Evolutionary conservation across 176 grass and related monocot species (phyloP).

Genomic region (Aegilops sharonensis): DNA sequence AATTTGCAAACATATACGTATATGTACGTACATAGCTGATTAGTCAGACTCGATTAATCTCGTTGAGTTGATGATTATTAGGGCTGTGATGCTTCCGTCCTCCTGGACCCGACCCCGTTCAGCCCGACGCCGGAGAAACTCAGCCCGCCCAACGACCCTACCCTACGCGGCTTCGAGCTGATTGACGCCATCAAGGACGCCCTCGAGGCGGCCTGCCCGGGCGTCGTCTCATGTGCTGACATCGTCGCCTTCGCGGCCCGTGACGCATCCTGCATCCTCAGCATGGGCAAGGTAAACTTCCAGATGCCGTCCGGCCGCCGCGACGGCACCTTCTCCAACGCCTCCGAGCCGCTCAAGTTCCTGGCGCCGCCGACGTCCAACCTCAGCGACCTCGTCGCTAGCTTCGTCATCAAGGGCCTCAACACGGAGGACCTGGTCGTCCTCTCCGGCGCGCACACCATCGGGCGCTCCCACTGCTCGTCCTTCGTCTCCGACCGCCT

Average conservation of each 20-base stretch:
- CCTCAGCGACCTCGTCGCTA: too few relatives aligned
- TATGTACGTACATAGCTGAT: too few relatives aligned
- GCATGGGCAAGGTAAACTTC: neutral
- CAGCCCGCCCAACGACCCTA: too few relatives aligned
- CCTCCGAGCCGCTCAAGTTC: too few relatives aligned
- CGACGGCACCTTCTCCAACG: neutral
- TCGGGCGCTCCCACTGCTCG: constrained; percentile 25
- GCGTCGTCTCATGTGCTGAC: neutral
- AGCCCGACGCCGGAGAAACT: neutral
- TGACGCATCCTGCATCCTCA: neutral
- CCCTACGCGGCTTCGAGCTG: neutral
- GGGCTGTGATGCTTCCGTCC: neutral
- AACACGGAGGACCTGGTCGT: neutral
- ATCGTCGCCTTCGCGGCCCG: neutral
- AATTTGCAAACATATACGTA: neutral
- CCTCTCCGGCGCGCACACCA: neutral
- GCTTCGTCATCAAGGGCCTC: constrained; percentile 21
- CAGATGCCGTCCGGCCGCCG: neutral
- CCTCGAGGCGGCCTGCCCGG: neutral
- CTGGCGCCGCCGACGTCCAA: too few relatives aligned
- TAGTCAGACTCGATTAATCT: too few relatives aligned
- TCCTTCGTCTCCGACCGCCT: constrained; percentile 25
- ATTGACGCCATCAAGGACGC: constrained; percentile 7
- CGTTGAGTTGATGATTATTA: neutral
- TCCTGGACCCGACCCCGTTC: neutral